Evolutionary conservation across 1,139 yeast genomes (phyloP), one percentile per base, ranked within the genome.

Genomic region (Geotrichum aggregatum): DNA sequence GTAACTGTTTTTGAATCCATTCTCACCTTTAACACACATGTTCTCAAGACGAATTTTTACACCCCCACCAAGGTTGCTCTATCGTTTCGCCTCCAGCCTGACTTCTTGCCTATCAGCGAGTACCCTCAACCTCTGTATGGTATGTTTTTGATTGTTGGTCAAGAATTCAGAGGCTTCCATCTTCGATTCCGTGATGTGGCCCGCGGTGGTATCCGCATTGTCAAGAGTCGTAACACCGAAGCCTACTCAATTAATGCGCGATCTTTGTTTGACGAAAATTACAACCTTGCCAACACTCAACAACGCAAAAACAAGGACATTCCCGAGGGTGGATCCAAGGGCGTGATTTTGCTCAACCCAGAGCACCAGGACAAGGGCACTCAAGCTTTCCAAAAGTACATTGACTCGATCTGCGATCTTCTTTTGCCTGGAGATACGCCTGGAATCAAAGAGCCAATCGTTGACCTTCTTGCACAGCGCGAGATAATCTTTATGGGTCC

Each of bases 251-350:
- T 83, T 66, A 92, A 92, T 67, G 85, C 84, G 58, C 82, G 96
- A 63, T 87, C 87, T 62, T 79, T 92, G 69, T 89, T 92, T 71
- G 98, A 92, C 70, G 98, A 92, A 70, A 92, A 92, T 72, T 92
- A 92, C 71, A 91, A 91, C 69, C 79, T 92, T 70, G 98, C 98
- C 43, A 83, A 85, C 58, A 92, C 98, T 42, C 98, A 92, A 73
- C 98, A 92, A 73, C 80, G 92, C 62, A 92, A 92, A 74, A 92
- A 92, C 73, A 92, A 92, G 75, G 98, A 92, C 74, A 92, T 92
- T 56, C 98, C 98, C 44, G 98, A 92, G 76, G 98, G 98, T 68
- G 98, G 98, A 44, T 88, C 98, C 47, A 92, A 92, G 71, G 98
- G 98, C 72, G 98, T 92, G 50, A 87, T 92, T 55, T 77, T 92